A percentile compares a stretch with the other conserved stretches of the same genome.
Conservation (phyloP, 176 grass and related monocot genomes). For the Triticum aestivum region IWGSC_CS_RefSeq_v2.1 NC_057814.1:588143761-588144260, state of each 20-base stretch:
- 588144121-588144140: background rate
- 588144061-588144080: background rate
- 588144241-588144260: too few species aligned
- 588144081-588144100: background rate
- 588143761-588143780: too few species aligned
- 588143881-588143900: background rate
- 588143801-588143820: too few species aligned
- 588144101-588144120: background rate
- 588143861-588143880: background rate
- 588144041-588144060: background rate
- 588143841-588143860: background rate
- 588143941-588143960: background rate
- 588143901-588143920: background rate
- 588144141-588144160: too few species aligned
- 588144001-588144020: background rate
- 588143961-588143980: background rate
- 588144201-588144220: too few species aligned
- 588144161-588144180: too few species aligned
- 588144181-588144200: too few species aligned
- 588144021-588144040: background rate
- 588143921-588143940: background rate
- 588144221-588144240: too few species aligned
- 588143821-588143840: background rate
- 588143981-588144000: background rate
- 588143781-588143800: too few species aligned